Base-by-base conservation (phyloP, 2,329 filamentous ascomycete genomes). In the Pezicula radicicola region DNA sequence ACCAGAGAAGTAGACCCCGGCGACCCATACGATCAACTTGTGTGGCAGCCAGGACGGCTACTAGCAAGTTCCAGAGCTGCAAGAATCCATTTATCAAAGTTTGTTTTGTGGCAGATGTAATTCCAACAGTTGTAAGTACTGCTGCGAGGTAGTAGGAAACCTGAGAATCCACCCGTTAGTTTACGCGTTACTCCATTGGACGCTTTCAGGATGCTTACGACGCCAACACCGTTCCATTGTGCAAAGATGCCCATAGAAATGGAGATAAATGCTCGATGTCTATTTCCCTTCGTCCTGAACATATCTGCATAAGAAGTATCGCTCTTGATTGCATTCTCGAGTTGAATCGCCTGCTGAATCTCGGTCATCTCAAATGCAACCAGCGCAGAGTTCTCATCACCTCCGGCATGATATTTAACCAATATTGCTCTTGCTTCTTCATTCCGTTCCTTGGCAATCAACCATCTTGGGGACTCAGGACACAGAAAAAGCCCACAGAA, bases 401-500 rank as follows among this genome's bases (percentile, higher is more conserved):
- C 76, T 30, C 72, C 73, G 41, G 74, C 77, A 55, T 81, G 78
- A 49, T 77, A 76, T 27, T 79, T 73, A 15, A 73, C 71, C 3
- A 84, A 73, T 2, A 82, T 69, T 1, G 65, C 64, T 2, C 76
- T 68, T 6, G 80, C 80, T 49, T 82, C 75, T 1, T 81, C 72
- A 47, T 75, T 70, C 16, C 75, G 70, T 40, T 76, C 77, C 39
- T 75, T 75, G 6, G 67, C 63, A 10, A 74, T 70, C 51, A 66
- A 76, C 74, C 55, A 84, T 48, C 80, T 72, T 0, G 80, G 81
- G 2, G 74, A 78, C 62, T 85, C 81, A 2, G 81, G 80, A 4
- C 81, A 63, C 21, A 69, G 62, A 42, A 65, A 33, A n/a, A 52
- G 8, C 1, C 30, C 37, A 4, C 28, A 8, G 15, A 57, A 21